A percentile compares a stretch with the other conserved stretches of the same genome.
Conservation (phyloP, 805 yeast genomes). For the Myxozyma melibiosi region DNA sequence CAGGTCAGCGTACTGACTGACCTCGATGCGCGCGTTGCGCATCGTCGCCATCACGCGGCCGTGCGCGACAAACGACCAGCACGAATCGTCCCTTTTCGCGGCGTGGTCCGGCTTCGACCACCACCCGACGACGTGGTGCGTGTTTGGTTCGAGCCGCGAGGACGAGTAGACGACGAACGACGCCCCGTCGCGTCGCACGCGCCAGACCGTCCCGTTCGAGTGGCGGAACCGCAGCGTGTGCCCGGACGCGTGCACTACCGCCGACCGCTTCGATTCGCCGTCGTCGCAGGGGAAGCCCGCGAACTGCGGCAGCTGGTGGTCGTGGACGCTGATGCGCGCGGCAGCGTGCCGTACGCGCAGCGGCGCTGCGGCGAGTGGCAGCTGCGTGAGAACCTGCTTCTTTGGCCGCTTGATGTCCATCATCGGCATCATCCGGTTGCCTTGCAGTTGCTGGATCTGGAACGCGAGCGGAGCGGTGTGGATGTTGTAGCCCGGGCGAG, state of each 20-base stretch:
- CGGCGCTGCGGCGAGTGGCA: not conserved
- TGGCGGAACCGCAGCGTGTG: constrained; percentile 6
- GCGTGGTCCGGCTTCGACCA: too few species aligned
- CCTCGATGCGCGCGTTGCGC: not conserved
- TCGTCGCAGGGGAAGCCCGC: constrained; percentile 7
- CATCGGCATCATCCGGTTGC: constrained; percentile 9
- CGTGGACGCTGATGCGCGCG: constrained; percentile 1
- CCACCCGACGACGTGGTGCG: constrained; percentile 7
- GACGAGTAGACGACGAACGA: not conserved
- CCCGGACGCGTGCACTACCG: constrained; percentile 6
- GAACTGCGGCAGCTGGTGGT: constrained; percentile 9
- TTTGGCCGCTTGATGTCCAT: constrained; percentile 8
- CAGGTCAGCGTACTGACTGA: not conserved
- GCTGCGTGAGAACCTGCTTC: constrained; percentile 2
- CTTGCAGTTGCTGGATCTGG: constrained; percentile 17
- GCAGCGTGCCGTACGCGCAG: constrained; percentile 7
- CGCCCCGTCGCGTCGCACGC: constrained; percentile 4
- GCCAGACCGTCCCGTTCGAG: constrained; percentile 2
- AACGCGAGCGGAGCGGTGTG: constrained; percentile 9
- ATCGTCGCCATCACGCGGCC: constrained; percentile 10
- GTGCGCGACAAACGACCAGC: not conserved
- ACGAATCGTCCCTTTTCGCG: not conserved
- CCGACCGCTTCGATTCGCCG: not conserved
- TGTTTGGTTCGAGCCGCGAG: not conserved
- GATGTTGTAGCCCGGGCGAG: constrained; percentile 7